Evolutionary conservation across 2,329 filamentous ascomycete species (phyloP).

Genomic region (Fusarium succisae): DNA sequence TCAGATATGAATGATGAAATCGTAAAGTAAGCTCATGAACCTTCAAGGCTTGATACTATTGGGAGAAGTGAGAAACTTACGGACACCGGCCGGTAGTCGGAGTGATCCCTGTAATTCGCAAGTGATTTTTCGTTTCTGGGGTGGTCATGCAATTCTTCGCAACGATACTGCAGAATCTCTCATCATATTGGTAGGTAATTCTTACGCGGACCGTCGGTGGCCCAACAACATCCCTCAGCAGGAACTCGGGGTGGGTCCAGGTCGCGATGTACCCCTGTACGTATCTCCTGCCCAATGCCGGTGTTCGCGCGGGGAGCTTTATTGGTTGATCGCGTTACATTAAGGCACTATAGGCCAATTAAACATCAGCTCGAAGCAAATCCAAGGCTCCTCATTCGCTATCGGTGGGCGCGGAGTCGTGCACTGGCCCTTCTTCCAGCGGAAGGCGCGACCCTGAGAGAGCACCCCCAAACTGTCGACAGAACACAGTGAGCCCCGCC

Average conservation of each 20-base stretch:
- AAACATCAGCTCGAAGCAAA: slow-evolving; percentile 32
- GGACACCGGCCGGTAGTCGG: slow-evolving; percentile 44
- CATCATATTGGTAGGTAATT: slow-evolving; percentile 16
- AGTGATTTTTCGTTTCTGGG: not conserved
- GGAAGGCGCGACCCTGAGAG: slow-evolving; percentile 36
- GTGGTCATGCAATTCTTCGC: slow-evolving; percentile 27
- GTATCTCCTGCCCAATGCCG: slow-evolving; percentile 26
- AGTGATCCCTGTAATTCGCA: slow-evolving; percentile 15
- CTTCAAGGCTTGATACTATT: slow-evolving; percentile 1
- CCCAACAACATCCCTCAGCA: slow-evolving; percentile 37
- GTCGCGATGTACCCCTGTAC: slow-evolving; percentile 15
- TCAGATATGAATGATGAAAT: slow-evolving; percentile 28
- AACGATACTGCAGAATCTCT: slow-evolving; percentile 9
- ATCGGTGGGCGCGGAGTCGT: slow-evolving; percentile 38
- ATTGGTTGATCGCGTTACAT: slow-evolving; percentile 24
- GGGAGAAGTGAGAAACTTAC: slow-evolving; percentile 9
- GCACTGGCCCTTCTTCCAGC: slow-evolving; percentile 24
- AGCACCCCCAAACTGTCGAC: slow-evolving; percentile 28
- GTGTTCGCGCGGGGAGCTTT: slow-evolving; percentile 16
- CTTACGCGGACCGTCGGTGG: slow-evolving; percentile 44
- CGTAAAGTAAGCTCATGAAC: slow-evolving; percentile 18
- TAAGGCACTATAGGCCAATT: slow-evolving; percentile 12
- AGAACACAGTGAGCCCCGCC: slow-evolving; percentile 37
- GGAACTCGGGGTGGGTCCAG: slow-evolving; percentile 44
- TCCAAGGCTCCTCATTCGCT: slow-evolving; percentile 39